These are phyloP conservation scores for Alternaria sp. DNA, from an alignment of 2,329 filamentous ascomycete species.

Conservation along the genomic window DNA sequence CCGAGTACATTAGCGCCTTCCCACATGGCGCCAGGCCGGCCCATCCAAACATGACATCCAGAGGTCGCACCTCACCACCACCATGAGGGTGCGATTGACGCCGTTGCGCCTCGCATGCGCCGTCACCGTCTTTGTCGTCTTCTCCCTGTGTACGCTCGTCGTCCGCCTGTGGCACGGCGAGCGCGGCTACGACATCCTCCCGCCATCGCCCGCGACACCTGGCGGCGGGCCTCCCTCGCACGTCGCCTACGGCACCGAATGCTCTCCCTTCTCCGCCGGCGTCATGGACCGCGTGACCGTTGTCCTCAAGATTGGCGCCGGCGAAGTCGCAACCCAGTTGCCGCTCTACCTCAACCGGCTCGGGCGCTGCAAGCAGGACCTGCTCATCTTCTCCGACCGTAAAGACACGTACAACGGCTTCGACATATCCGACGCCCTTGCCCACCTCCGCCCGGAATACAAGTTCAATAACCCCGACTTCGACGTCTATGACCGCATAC, in stretches of 20 bases:
- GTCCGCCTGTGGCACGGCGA: constrained; percentile 34
- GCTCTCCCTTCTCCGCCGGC: constrained; percentile 43
- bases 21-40: constrained; percentile 9
- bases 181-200: constrained; percentile 44
- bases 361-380: constrained; percentile 63
- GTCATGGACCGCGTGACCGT: constrained; percentile 60
- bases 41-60: constrained; percentile 23
- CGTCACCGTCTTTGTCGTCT: constrained; percentile 31
- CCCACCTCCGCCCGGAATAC: constrained; percentile 53
- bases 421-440: constrained; percentile 59
- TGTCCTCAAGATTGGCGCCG: constrained; percentile 66
- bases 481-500: constrained; percentile 58
- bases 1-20: constrained; percentile 10
- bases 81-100: constrained; percentile 49
- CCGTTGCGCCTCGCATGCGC: constrained; percentile 45
- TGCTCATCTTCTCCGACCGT: constrained; percentile 67
- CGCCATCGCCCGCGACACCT: constrained; percentile 32
- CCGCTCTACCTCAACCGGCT: constrained; percentile 64
- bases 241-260: constrained; percentile 41
- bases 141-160: constrained; percentile 34
- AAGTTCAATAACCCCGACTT: constrained; percentile 59
- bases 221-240: constrained; percentile 27
- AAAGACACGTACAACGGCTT: constrained; percentile 60
- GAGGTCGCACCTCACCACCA: constrained; percentile 26
- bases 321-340: constrained; percentile 64